Base-by-base conservation (phyloP, 331 rosid genomes). In the Pyrus hybrid region DNA sequence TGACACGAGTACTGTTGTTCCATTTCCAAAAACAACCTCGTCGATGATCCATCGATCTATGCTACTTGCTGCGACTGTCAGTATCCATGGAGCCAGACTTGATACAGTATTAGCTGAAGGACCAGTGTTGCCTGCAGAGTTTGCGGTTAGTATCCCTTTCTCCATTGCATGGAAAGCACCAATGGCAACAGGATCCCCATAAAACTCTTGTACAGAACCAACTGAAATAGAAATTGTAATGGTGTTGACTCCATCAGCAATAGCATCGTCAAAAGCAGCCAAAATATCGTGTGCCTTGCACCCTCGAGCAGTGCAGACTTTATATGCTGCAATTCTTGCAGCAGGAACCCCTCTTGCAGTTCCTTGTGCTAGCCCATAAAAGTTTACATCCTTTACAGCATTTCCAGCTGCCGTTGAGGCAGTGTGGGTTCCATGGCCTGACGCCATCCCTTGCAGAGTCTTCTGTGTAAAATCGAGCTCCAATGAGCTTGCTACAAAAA, bases 91-190 rank as follows among this genome's bases (percentile, higher is more conserved):
- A 6, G 85, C 77, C 12, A 63, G 41, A 23, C 88, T 77, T 45
- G 0, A 0, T 1, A 18, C 5, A 1, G 61, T 2, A 3, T 0
- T 0, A 13, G 20, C 28, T 1, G 0, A 0, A 17, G 84, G 84
- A 23, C 91, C 89, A 21, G 0, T 0, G 18, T 87, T 87, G 3
- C 91, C 91, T 17, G 71, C 85, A 7, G 82, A 3, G 2, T 82
- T 13, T 6, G 72, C 57, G 0, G 80, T 81, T 0, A 83, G 87
- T 9, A 86, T 73, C 18, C 89, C 89, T 22, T 51, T 80, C 3
- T 58, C 67, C 87, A 81, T 85, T 1, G 91, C 89, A 47, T 85
- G 89, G 37, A 87, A 87, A 32, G 88, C 41, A 10, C 84, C 87
- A 35, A 87, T 83, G 4, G 89, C 71, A 4, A 83, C 1, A 6